Evolutionary conservation across 1,139 yeast species (phyloP), one percentile per base, ranked within the genome.

Genomic region (Torulaspora globosa): DNA sequence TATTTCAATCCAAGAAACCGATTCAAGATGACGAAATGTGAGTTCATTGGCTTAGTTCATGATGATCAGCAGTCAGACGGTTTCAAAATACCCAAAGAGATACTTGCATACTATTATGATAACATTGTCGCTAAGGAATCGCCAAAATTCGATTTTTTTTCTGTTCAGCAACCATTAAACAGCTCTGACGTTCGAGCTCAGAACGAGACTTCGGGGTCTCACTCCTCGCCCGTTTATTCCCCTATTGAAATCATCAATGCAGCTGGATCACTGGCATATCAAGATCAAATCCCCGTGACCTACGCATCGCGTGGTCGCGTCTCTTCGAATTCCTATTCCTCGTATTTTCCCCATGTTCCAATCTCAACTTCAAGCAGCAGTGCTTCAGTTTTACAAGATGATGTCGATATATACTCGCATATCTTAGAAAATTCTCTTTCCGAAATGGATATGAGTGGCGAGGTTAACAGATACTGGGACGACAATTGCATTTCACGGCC

Each of bases 1-100:
- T 74, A 70, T 50, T 83, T 80, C 68, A 83, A 82, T 64, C 71
- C 74, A 21, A 79, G 75, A 59, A 82, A 82, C 63, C 79, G 75
- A 55, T 72, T 68, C 48, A 83, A 82, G 59, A 82, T 83, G 84
- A 67, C 78, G 6, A 79, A 75, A 55, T 62, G 68, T 5, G 87
- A 82, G 51, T 83, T 79, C 56, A 69, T 80, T n/a, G 66, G 50
- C 62, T 67, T 45, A 65, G 70, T 53, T 38, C 62, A 59, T 31
- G 69, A 68, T 5, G 71, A 75, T 30, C 61, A 70, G 1, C 62
- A 66, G 19, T 76, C 73, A 6, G 61, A 60, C 47, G 64, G 62
- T 45, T 58, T 48, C 52, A 57, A 53, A 49, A 54, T 60, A 33
- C 68, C 72, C 1, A 67, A 63, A 43, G 78, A 72, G 44, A 59